Evolutionary conservation across 768 basidiomycete species (phyloP).

Genomic region (Lactarius psammicola): DNA sequence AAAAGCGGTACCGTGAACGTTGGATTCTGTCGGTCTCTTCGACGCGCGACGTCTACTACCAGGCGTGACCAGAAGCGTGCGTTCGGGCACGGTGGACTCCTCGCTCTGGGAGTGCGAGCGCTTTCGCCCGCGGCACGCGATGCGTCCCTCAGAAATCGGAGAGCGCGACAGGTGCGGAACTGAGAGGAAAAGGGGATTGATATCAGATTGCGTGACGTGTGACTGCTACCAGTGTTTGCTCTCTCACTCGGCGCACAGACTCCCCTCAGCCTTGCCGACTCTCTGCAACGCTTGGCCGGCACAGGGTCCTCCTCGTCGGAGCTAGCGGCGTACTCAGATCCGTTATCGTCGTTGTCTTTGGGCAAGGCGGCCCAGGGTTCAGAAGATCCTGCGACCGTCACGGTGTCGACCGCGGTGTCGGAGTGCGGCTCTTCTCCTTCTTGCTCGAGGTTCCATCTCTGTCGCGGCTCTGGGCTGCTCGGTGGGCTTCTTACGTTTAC

Average conservation of each 20-base stretch:
- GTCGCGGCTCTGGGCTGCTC: too few species aligned
- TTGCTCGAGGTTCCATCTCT: background rate
- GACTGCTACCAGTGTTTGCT: background rate
- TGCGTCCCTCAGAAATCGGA: background rate
- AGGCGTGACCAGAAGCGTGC: background rate
- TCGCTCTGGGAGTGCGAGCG: background rate
- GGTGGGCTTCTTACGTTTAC: background rate
- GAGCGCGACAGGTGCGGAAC: too few species aligned
- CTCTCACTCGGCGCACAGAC: background rate
- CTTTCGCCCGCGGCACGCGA: background rate
- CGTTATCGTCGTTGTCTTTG: background rate
- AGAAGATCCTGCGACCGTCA: background rate
- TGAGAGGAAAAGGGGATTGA: too few species aligned
- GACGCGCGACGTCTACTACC: background rate
- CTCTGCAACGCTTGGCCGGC: background rate
- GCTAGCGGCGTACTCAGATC: background rate
- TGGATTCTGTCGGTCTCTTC: background rate
- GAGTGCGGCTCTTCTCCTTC: background rate
- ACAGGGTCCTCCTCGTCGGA: background rate
- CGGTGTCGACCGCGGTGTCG: background rate
- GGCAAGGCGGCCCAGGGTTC: background rate
- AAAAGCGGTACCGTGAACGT: too few species aligned
- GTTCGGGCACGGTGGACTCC: background rate
- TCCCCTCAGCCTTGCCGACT: background rate
- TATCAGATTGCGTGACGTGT: background rate